A percentile compares a stretch with the other conserved stretches of the same genome.
These are phyloP conservation scores for Aspergillus carbonarius DNA, from an alignment of 2,329 filamentous ascomycete species.

Conservation along the genomic window DNA sequence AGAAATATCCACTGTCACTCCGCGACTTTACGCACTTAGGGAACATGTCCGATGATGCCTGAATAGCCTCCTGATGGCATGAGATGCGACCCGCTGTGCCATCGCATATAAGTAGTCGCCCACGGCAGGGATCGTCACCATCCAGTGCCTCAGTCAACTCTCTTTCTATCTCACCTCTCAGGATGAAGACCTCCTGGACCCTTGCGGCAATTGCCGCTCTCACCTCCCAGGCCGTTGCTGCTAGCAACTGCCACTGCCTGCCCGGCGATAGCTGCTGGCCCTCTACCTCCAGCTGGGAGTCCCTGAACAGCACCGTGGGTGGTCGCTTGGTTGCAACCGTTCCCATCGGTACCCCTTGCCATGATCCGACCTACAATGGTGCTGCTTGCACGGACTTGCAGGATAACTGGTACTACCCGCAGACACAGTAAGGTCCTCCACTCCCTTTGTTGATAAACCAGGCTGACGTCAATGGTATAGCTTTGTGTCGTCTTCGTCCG, in stretches of 20 bases:
- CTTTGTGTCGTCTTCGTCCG: conserved; percentile 29
- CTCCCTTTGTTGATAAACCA: neutral
- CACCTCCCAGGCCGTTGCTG: conserved; percentile 10
- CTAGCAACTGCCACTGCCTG: conserved; percentile 23
- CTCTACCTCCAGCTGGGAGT: conserved; percentile 29
- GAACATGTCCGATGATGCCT: conserved; percentile 24
- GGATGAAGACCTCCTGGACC: conserved; percentile 27
- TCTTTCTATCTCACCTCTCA: conserved; percentile 6
- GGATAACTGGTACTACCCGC: conserved; percentile 27
- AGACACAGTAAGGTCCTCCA: conserved; percentile 24
- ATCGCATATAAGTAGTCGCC: neutral
- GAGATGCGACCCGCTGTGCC: neutral
- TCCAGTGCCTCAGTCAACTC: neutral
- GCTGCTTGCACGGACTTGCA: conserved; percentile 20
- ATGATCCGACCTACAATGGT: conserved; percentile 29
- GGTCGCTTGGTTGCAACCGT: conserved; percentile 41
- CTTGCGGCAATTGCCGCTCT: conserved; percentile 16
- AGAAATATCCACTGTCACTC: neutral
- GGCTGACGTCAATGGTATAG: conserved; percentile 6
- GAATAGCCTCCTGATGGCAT: neutral
- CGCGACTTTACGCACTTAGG: conserved; percentile 18
- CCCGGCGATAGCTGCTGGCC: conserved; percentile 43
- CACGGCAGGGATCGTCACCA: neutral
- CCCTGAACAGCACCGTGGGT: conserved; percentile 38
- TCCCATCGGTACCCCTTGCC: conserved; percentile 40